Conservation (phyloP, 1,139 yeast species). For the Insectozyma bohioensis region DNA sequence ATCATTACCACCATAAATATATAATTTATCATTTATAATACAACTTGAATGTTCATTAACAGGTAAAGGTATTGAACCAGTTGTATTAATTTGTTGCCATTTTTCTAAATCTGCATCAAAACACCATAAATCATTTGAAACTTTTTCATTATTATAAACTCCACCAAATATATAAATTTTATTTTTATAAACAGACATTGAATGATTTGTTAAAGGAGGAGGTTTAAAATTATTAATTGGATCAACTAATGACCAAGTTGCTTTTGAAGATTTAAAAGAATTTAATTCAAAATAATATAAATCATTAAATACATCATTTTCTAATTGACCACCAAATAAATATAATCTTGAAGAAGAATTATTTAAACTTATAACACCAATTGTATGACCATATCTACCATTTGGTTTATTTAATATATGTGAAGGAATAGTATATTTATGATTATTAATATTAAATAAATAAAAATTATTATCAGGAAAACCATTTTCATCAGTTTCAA, state of each 20-base stretch:
- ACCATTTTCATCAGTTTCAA: constrained; percentile 75
- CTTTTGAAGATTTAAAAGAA: constrained; percentile 79
- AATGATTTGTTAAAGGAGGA: constrained; percentile 92
- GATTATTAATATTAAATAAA: constrained; percentile 83
- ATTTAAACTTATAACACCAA: constrained; percentile 58
- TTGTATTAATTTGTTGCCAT: constrained; percentile 59
- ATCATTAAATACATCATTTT: constrained; percentile 83
- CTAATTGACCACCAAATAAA: constrained; percentile 94
- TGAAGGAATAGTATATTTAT: constrained; percentile 86
- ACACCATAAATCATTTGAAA: constrained; percentile 79
- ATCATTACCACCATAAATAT: constrained; percentile 89
- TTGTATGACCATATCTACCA: constrained; percentile 93
- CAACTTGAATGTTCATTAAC: constrained; percentile 91
- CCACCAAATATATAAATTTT: constrained; percentile 88
- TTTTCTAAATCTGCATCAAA: constrained; percentile 68
- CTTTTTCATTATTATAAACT: constrained; percentile 76
- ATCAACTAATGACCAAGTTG: constrained; percentile 77
- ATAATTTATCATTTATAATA: constrained; percentile 75
- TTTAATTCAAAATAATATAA: constrained; percentile 84
- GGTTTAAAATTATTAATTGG: constrained; percentile 59
- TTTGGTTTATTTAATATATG: constrained; percentile 82
- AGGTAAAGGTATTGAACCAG: constrained; percentile 75
- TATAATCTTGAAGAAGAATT: constrained; percentile 72
- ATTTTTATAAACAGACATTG: constrained; percentile 79
- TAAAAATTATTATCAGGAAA: constrained; percentile 86